These are phyloP conservation scores for Mortierella polycephala DNA, from an alignment of 371 early-diverging fungal genomes.

Conservation along the genomic window DNA sequence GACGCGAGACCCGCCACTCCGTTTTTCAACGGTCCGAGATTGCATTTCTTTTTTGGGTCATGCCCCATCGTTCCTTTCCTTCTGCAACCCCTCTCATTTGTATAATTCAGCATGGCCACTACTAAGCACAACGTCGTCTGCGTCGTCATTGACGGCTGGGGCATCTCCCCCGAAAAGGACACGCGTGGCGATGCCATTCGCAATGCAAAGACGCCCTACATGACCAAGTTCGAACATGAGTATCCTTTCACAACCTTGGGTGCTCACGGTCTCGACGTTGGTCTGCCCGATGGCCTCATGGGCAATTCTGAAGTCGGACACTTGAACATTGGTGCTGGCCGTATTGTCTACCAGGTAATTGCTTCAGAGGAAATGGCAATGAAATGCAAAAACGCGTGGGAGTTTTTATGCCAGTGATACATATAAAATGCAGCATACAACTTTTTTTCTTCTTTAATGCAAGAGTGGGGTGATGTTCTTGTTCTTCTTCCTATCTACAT, in stretches of 20 bases:
- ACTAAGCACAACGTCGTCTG: slow-evolving; percentile 76
- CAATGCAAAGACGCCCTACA: slow-evolving; percentile 94
- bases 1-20: background rate
- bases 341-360: slow-evolving; percentile 95
- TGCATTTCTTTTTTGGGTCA: background rate
- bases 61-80: background rate
- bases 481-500: background rate
- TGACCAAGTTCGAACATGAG: slow-evolving; percentile 82
- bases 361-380: background rate
- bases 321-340: slow-evolving; percentile 99
- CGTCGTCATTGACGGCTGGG: slow-evolving; percentile 97
- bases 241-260: slow-evolving; percentile 82
- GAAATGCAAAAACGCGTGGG: background rate
- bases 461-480: background rate
- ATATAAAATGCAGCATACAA: background rate
- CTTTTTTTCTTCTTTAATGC: background rate
- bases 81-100: background rate
- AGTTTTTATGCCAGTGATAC: background rate
- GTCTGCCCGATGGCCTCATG: slow-evolving; percentile 98
- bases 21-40: background rate
- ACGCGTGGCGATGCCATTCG: slow-evolving; percentile 92
- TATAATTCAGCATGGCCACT: slow-evolving; percentile 14
- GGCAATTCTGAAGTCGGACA: slow-evolving; percentile 99
- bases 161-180: slow-evolving; percentile 78
- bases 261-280: slow-evolving; percentile 98